Base-by-base conservation (phyloP, 129 eudicot species). In the Deinandra increscens region DNA sequence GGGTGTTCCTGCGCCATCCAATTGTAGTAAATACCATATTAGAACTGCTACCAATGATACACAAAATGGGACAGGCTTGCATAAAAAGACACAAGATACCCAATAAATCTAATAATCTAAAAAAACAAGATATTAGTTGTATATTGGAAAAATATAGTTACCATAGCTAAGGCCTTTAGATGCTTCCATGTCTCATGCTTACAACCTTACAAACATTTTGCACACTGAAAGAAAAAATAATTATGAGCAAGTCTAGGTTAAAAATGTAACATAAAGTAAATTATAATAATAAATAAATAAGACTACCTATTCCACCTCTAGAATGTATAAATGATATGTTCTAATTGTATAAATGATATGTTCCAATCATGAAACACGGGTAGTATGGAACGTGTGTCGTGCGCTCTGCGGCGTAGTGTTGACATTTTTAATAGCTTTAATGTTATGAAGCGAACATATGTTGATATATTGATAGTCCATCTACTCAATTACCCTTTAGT, bases 81-180 rank as follows among this genome's bases (percentile, higher is more conserved):
- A 19, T 69, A 48, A 22, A 69, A 60, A 60, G 20, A 48, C 54
- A 44, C 41, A 41, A 41, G 77, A 60, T 23, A 14, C 23, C 31
- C 51, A 55, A 45, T 66, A 51, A 51, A 73, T 17, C 19, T 31
- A 29, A n/a, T 17, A 36, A 19, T 53, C 14, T 13, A 6, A 62
- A 59, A 19, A 41, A 68, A 19, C 9, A 75, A 6, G n/a, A 66
- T 7, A 58, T 5, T 23, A 60, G 70, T 9, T 14, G 61, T 38
- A 36, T 71, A 58, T 22, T 4, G 4, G 63, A 14, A 63, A 15
- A 60, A 68, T n/a, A 46, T 13, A 18, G 39, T 70, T 82, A 94
- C 99, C 99, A 94, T 94, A 60, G 99, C 99, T 76, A 94, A 84
- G 53, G 99, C 99, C 75, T 75, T 80, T 43, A 84, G 83, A 94